phyloP scores from a whole-genome alignment of 352 stramenopile genomes.

The Blastocystis sp. region DNA sequence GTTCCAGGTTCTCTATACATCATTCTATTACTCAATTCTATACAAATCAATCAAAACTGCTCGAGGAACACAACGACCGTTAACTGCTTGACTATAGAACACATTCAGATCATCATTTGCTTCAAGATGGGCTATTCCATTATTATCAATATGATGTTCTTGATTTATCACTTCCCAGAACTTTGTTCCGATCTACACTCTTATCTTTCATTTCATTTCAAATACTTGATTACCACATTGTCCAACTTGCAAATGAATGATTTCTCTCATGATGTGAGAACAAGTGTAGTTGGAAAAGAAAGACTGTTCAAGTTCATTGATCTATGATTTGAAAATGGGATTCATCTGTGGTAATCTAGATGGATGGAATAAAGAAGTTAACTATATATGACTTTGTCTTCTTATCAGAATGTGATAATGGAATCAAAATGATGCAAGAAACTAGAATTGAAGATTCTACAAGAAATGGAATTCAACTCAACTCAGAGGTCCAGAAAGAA shows the following conservation, averaged over 20 bases:
- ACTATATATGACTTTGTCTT: too few relatives aligned
- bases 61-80: constrained; percentile 78
- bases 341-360: too few relatives aligned
- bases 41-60: constrained; percentile 81
- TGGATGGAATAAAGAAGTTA: too few relatives aligned
- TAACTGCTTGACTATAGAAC: constrained; percentile 70
- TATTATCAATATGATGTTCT: constrained; percentile 79
- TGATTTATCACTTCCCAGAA: constrained; percentile 88
- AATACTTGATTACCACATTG: constrained; percentile 90
- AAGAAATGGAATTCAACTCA: too few relatives aligned
- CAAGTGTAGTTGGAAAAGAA: too few relatives aligned
- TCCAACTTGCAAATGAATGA: constrained; percentile 93
- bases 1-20: constrained; percentile 84
- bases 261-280: constrained; percentile 77
- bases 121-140: constrained; percentile 77
- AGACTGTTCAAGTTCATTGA: too few relatives aligned
- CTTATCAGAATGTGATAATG: too few relatives aligned
- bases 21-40: neutral
- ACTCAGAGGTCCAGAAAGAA: too few relatives aligned
- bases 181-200: constrained; percentile 81
- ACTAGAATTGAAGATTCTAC: too few relatives aligned
- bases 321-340: too few relatives aligned
- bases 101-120: constrained; percentile 63
- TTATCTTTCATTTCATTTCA: neutral
- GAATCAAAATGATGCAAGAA: too few relatives aligned